Evolutionary conservation across 345 rosid genomes (phyloP).

Genomic region (Physaria fendleri): DNA sequence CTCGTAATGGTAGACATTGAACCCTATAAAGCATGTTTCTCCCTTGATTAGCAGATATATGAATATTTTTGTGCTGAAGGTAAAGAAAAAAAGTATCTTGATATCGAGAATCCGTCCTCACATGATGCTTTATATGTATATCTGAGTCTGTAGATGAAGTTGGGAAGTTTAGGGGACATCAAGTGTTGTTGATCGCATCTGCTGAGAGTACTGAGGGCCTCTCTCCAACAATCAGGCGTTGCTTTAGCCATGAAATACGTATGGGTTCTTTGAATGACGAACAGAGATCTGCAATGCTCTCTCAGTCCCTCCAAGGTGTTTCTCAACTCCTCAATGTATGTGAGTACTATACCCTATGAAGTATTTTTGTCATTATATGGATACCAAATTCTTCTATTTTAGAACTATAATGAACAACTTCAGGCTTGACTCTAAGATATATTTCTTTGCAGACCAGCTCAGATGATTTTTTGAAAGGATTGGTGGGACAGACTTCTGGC

Average conservation of each 20-base stretch:
- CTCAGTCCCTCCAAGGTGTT: conserved; percentile 63
- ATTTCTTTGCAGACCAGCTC: conserved; percentile 51
- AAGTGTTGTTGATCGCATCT: conserved; percentile 75
- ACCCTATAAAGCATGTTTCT: background rate
- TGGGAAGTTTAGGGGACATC: conserved; percentile 36
- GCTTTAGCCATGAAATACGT: conserved; percentile 91
- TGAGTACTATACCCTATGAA: conserved; percentile 15
- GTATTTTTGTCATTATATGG: background rate
- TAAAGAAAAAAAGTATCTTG: background rate
- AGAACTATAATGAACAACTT: background rate
- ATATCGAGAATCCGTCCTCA: background rate
- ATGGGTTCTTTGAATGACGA: conserved; percentile 77
- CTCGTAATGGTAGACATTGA: background rate
- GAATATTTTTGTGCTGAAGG: background rate
- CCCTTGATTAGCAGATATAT: background rate
- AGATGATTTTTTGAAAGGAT: conserved; percentile 58
- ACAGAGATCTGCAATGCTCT: conserved; percentile 68
- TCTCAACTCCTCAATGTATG: conserved; percentile 65
- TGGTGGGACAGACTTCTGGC: conserved; percentile 92
- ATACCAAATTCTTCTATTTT: background rate
- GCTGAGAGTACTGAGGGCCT: conserved; percentile 85
- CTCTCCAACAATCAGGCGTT: conserved; percentile 76
- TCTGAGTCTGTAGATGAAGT: conserved; percentile 22
- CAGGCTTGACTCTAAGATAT: conserved; percentile 23
- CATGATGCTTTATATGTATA: background rate